A percentile compares a stretch with the other conserved stretches of the same genome.
These are phyloP conservation scores for Tolypocladium ovalisporum DNA, from an alignment of 2,329 filamentous ascomycete species.

Conservation along the genomic window DNA sequence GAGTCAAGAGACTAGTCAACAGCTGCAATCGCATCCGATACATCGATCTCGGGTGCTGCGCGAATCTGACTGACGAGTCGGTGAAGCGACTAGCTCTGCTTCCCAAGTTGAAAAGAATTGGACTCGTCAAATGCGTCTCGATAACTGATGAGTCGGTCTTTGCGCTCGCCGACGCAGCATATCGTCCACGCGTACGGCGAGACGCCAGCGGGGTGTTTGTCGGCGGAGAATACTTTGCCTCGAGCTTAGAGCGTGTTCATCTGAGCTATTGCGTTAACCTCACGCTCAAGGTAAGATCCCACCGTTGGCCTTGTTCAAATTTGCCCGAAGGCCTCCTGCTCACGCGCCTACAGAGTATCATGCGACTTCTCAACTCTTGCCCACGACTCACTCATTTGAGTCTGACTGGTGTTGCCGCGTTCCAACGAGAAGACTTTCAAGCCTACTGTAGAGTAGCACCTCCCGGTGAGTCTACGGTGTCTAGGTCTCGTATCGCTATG, in stretches of 20 bases:
- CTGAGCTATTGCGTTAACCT: constrained; percentile 88
- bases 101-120: constrained; percentile 89
- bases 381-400: constrained; percentile 88
- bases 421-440: constrained; percentile 75
- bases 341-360: constrained; percentile 58
- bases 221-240: constrained; percentile 42
- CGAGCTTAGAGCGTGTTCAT: constrained; percentile 83
- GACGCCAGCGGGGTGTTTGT: constrained; percentile 35
- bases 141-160: constrained; percentile 88
- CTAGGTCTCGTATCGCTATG: neutral
- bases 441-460: constrained; percentile 81
- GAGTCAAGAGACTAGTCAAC: constrained; percentile 74
- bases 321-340: constrained; percentile 3
- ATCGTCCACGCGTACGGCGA: constrained; percentile 36
- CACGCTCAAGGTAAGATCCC: constrained; percentile 58
- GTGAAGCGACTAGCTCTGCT: constrained; percentile 74
- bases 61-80: constrained; percentile 75
- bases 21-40: constrained; percentile 90
- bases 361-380: constrained; percentile 79
- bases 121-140: constrained; percentile 81
- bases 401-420: constrained; percentile 86
- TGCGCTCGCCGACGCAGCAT: constrained; percentile 64
- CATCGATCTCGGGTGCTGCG: constrained; percentile 95
- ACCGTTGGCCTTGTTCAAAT: neutral
- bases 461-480: constrained; percentile 35